Conservation (phyloP, 2,329 filamentous ascomycete species). For the Alternaria sp. region DNA sequence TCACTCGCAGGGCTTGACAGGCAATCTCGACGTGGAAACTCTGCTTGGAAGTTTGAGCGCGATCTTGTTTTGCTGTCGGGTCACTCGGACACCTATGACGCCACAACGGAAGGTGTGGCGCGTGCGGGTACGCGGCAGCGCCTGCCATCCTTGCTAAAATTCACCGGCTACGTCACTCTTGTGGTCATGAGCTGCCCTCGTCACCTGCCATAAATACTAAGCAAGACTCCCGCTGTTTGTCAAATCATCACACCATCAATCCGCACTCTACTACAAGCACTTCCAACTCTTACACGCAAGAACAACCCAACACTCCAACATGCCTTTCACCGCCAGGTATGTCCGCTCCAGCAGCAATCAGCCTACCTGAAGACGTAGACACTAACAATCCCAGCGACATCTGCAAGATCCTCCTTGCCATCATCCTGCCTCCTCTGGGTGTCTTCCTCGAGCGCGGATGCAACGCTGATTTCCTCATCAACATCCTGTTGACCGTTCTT, state of each 20-base stretch:
- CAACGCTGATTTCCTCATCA: conserved; percentile 86
- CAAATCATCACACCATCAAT: conserved; percentile 5
- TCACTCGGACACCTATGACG: conserved; percentile 5
- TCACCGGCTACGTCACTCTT: conserved; percentile 21
- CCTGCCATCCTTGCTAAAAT: conserved; percentile 2
- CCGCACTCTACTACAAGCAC: conserved; percentile 2
- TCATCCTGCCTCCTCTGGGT: conserved; percentile 87
- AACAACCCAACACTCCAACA: conserved; percentile 46
- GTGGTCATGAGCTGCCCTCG: conserved; percentile 26
- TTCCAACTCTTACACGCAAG: not conserved
- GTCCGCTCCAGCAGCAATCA: conserved; percentile 21
- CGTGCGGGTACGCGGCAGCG: conserved; percentile 20
- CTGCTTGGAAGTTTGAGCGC: not conserved
- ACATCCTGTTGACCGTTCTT: conserved; percentile 77
- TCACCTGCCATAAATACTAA: conserved; percentile 36
- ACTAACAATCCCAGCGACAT: conserved; percentile 63
- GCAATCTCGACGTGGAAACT: not conserved
- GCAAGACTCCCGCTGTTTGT: conserved; percentile 12
- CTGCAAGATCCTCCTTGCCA: conserved; percentile 84
- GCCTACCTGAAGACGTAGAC: not conserved
- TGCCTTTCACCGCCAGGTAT: conserved; percentile 67
- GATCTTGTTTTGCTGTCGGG: conserved; percentile 8
- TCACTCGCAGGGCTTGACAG: not conserved
- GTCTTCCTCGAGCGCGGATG: conserved; percentile 95
- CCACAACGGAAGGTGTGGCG: conserved; percentile 18